phyloP scores from a whole-genome alignment of 1,139 yeast species.

The Blastobotrys illinoisensis region DNA sequence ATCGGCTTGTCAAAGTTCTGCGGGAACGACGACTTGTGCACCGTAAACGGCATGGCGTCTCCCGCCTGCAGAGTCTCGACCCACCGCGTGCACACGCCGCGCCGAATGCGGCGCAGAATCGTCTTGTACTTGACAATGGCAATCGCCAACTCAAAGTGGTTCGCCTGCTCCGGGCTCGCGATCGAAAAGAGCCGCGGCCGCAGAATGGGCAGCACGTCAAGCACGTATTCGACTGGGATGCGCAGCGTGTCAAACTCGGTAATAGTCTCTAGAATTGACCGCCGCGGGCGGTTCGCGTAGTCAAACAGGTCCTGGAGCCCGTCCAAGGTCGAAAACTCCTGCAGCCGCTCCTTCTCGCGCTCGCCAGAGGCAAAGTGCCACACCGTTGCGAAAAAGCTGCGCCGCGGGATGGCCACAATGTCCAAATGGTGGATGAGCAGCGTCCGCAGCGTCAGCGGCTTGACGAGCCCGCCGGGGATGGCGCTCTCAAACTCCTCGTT shows the following conservation, averaged over 20 bases:
- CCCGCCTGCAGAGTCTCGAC: slow-evolving; percentile 45
- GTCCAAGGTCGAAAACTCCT: slow-evolving; percentile 67
- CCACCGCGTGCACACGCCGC: slow-evolving; percentile 84
- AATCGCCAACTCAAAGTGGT: slow-evolving; percentile 56
- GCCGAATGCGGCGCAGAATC: slow-evolving; percentile 64
- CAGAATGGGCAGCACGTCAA: slow-evolving; percentile 73
- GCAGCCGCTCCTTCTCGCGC: slow-evolving; percentile 68
- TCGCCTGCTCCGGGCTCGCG: slow-evolving; percentile 43
- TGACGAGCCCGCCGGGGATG: slow-evolving; percentile 53
- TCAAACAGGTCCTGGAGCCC: slow-evolving; percentile 69
- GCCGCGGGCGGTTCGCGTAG: slow-evolving; percentile 84
- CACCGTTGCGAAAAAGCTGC: slow-evolving; percentile 60
- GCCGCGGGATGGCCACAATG: slow-evolving; percentile 72
- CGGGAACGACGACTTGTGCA: slow-evolving; percentile 41
- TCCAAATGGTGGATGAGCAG: slow-evolving; percentile 79
- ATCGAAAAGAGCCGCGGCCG: slow-evolving; percentile 81
- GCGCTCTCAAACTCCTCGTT: slow-evolving; percentile 27
- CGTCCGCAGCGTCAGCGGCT: slow-evolving; percentile 57
- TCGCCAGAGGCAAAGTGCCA: slow-evolving; percentile 67
- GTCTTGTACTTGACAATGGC: slow-evolving; percentile 89
- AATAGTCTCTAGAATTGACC: slow-evolving; percentile 79
- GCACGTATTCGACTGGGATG: slow-evolving; percentile 67
- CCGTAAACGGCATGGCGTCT: slow-evolving; percentile 49
- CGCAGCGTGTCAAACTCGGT: slow-evolving; percentile 69
- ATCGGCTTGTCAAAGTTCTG: slow-evolving; percentile 43